phyloP scores from a whole-genome alignment of 345 rosid genomes.

The Brassica incana region DNA sequence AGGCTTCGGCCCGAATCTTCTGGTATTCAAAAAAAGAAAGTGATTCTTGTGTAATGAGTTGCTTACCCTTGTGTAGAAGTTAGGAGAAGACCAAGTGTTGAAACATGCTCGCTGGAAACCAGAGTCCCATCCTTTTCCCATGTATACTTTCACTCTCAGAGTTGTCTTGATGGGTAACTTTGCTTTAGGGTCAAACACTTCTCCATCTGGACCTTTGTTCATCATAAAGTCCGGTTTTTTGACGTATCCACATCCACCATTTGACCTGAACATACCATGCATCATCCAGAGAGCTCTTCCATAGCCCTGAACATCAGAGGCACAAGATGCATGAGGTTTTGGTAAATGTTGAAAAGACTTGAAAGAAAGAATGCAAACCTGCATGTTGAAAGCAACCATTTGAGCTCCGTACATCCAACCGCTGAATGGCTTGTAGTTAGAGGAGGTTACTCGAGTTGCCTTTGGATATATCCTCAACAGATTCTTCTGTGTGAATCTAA shows the following conservation, averaged over 20 bases:
- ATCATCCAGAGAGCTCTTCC: conserved; percentile 77
- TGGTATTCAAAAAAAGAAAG: neutral
- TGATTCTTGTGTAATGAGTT: neutral
- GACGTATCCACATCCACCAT: conserved; percentile 75
- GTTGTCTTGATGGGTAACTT: conserved; percentile 45
- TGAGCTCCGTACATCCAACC: conserved; percentile 91
- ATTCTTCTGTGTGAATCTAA: conserved; percentile 72
- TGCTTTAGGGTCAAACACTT: conserved; percentile 52
- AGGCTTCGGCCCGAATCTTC: no score
- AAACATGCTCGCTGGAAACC: conserved; percentile 52
- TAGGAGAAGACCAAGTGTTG: conserved; percentile 61
- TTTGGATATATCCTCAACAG: conserved; percentile 74
- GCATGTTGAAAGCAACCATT: conserved; percentile 92
- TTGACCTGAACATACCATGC: conserved; percentile 76
- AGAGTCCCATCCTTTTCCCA: conserved; percentile 74
- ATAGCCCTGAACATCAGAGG: conserved; percentile 48
- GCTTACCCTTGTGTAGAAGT: conserved; percentile 59
- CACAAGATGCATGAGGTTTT: neutral
- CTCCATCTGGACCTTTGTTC: conserved; percentile 34
- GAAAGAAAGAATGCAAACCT: conserved; percentile 44
- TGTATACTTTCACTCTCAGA: conserved; percentile 61
- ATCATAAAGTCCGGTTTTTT: conserved; percentile 64
- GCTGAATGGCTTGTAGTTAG: conserved; percentile 67
- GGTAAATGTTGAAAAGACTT: neutral
- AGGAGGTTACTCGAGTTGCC: conserved; percentile 60